These are phyloP conservation scores for Claviceps sp. DNA, from an alignment of 2,329 filamentous ascomycete genomes.

Conservation along the genomic window DNA sequence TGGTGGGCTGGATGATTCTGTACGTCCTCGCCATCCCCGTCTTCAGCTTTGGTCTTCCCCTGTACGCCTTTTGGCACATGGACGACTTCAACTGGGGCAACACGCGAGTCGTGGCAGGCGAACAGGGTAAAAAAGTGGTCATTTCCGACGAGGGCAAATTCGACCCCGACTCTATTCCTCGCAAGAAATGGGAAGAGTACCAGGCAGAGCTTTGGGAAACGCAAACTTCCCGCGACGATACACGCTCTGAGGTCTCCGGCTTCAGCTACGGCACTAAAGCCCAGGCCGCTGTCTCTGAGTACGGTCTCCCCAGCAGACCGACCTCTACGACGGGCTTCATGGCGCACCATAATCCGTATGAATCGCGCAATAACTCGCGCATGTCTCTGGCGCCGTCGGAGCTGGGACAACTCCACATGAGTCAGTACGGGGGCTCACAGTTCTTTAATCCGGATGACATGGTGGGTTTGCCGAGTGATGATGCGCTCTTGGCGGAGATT, in stretches of 20 bases:
- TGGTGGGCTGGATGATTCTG: conserved; percentile 98
- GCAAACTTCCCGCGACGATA: conserved; percentile 70
- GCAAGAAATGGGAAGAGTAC: conserved; percentile 99
- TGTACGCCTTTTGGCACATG: conserved; percentile 99
- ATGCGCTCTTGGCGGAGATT: conserved; percentile 84
- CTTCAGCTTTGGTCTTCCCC: conserved; percentile 77
- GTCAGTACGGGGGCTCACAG: conserved; percentile 46
- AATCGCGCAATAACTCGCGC: conserved; percentile 40
- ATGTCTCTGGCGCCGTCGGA: conserved; percentile 74
- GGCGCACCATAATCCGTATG: conserved; percentile 39
- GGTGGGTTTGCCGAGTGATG: conserved; percentile 68
- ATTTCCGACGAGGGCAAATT: conserved; percentile 97
- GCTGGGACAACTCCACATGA: conserved; percentile 43
- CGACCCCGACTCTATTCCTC: conserved; percentile 80
- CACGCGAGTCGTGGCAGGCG: conserved; percentile 90
- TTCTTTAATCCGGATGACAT: conserved; percentile 55
- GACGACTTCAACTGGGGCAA: conserved; percentile 99
- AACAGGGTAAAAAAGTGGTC: conserved; percentile 82
- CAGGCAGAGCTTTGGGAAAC: conserved; percentile 96
- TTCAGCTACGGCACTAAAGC: conserved; percentile 88
- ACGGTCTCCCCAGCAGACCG: conserved; percentile 48
- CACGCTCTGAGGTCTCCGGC: conserved; percentile 78
- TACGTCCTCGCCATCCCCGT: conserved; percentile 86
- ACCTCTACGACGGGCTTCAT: conserved; percentile 38
- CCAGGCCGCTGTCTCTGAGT: conserved; percentile 52